Conservation (phyloP, 1,284 basidiomycete genomes). For the Ceratobasidium sp. region DNA sequence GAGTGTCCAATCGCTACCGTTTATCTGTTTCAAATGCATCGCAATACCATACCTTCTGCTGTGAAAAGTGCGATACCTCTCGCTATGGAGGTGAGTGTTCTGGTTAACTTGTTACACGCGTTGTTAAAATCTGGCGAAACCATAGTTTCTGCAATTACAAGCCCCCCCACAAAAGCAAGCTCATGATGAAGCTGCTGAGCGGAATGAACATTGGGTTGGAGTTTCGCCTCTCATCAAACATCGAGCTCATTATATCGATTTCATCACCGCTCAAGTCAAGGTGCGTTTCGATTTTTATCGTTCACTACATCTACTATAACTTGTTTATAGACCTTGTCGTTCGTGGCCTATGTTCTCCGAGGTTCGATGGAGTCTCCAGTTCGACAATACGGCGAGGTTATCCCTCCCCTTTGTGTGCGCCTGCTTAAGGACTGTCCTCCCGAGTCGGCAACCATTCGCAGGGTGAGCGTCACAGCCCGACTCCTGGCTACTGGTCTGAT, state of each 20-base stretch:
- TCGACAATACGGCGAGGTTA: constrained; percentile 81
- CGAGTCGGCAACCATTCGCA: constrained; percentile 83
- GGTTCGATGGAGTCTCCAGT: constrained; percentile 67
- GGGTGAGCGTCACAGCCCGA: constrained; percentile 60
- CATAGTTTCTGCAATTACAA: constrained; percentile 74
- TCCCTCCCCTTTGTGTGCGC: constrained; percentile 85
- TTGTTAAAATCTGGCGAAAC: background rate
- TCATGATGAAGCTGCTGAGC: constrained; percentile 81
- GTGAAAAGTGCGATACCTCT: constrained; percentile 81
- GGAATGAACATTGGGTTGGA: constrained; percentile 84
- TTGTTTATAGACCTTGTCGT: constrained; percentile 84
- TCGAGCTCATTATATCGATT: constrained; percentile 82
- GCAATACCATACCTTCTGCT: constrained; percentile 72
- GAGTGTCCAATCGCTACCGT: constrained; percentile 96
- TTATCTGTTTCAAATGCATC: constrained; percentile 86
- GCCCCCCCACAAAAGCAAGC: constrained; percentile 89
- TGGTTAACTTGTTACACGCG: background rate
- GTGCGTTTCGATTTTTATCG: constrained; percentile 56
- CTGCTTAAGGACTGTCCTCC: constrained; percentile 94
- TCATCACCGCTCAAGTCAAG: constrained; percentile 94
- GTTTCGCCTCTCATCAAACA: constrained; percentile 83
- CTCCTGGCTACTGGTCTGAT: background rate
- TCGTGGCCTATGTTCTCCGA: constrained; percentile 90
- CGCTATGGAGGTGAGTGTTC: constrained; percentile 69
- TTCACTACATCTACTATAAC: constrained; percentile 4